phyloP scores from a whole-genome alignment of 1,139 yeast species.

The Dujonia santamariae region DNA sequence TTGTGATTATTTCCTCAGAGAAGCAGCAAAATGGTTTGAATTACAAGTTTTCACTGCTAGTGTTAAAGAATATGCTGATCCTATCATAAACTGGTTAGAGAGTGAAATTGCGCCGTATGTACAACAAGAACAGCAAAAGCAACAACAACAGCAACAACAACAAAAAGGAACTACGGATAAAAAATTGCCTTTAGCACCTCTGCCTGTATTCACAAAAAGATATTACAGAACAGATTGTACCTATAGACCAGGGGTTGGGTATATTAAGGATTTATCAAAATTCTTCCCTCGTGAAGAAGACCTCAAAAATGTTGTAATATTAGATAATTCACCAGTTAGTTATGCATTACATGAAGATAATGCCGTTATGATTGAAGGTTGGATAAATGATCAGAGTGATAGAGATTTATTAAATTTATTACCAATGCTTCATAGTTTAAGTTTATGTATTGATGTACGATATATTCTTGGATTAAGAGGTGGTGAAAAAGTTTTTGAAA shows the following conservation, averaged over 20 bases:
- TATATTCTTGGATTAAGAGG: slow-evolving; percentile 68
- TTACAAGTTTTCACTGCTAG: slow-evolving; percentile 91
- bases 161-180: background rate
- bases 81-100: slow-evolving; percentile 85
- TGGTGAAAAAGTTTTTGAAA: slow-evolving; percentile 72
- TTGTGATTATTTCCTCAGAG: slow-evolving; percentile 78
- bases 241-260: slow-evolving; percentile 74
- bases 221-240: slow-evolving; percentile 82
- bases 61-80: slow-evolving; percentile 94
- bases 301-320: slow-evolving; percentile 68
- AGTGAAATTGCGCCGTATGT: slow-evolving; percentile 23
- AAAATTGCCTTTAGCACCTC: background rate
- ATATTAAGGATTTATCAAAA: slow-evolving; percentile 76
- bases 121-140: background rate
- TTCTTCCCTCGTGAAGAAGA: slow-evolving; percentile 47
- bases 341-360: slow-evolving; percentile 81
- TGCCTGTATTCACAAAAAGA: slow-evolving; percentile 49
- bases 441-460: slow-evolving; percentile 86
- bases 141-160: too few relatives aligned
- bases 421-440: slow-evolving; percentile 76
- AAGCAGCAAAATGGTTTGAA: slow-evolving; percentile 84
- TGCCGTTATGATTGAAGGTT: slow-evolving; percentile 92
- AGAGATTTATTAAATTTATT: slow-evolving; percentile 73
- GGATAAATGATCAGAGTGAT: slow-evolving; percentile 95
- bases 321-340: slow-evolving; percentile 91